Evolutionary conservation across 1,284 basidiomycete genomes (phyloP).

Genomic region (Boletellus dicymbophilus): DNA sequence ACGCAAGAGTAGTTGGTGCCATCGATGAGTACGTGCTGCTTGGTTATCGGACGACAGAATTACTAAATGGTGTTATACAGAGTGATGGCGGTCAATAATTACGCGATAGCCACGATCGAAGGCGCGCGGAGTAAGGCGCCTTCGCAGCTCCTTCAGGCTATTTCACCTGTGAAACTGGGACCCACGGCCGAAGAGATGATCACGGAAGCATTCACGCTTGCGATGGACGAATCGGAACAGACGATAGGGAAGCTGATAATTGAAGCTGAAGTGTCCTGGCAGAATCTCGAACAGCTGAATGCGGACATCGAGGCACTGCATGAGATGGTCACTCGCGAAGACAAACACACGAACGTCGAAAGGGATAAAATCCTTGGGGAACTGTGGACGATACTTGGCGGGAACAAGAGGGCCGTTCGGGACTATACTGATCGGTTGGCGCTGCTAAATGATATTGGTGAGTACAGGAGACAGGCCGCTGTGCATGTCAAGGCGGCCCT

Average conservation of each 20-base stretch:
- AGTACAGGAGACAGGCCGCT: conserved; percentile 58
- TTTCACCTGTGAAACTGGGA: conserved; percentile 47
- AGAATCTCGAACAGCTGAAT: conserved; percentile 60
- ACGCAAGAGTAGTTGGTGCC: conserved; percentile 62
- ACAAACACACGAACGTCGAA: conserved; percentile 43
- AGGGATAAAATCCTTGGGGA: conserved; percentile 57
- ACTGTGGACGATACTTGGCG: conserved; percentile 69
- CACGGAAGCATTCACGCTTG: conserved; percentile 52
- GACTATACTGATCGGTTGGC: conserved; percentile 50
- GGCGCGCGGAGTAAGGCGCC: conserved; percentile 41
- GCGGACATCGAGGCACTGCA: conserved; percentile 55
- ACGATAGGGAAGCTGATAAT: conserved; percentile 57
- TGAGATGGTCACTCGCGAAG: conserved; percentile 59
- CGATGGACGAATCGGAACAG: conserved; percentile 58
- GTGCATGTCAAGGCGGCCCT: conserved; percentile 63
- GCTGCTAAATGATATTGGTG: conserved; percentile 53
- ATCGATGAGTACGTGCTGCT: conserved; percentile 58
- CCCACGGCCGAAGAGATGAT: conserved; percentile 45
- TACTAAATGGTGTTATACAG: conserved; percentile 37
- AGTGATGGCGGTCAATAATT: conserved; percentile 69
- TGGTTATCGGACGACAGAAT: neutral
- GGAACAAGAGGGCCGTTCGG: conserved; percentile 49
- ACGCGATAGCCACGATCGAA: conserved; percentile 63
- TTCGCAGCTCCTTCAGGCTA: conserved; percentile 37
- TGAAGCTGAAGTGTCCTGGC: conserved; percentile 58